Percentiles rank a stretch among this genome's conserved stretches.
These are phyloP conservation scores for Cladosporium sp. DNA, from an alignment of 2,329 filamentous ascomycete genomes.

Conservation along the genomic window DNA sequence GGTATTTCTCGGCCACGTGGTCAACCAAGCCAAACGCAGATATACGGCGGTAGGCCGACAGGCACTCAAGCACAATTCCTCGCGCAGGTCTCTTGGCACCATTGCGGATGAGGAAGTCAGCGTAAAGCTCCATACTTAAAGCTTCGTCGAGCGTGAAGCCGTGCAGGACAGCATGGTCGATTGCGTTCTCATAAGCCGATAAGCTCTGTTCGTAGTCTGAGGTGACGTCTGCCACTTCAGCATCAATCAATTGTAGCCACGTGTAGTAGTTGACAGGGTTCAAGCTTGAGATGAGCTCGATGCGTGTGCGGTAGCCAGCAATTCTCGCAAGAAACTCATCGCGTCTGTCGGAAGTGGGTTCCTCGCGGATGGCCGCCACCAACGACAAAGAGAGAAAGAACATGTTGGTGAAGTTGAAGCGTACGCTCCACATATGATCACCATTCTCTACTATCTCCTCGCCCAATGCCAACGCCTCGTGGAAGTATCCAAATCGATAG, in stretches of 20 bases:
- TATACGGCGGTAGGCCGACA: constrained; percentile 64
- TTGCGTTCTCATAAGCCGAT: constrained; percentile 62
- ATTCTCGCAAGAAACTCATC: constrained; percentile 52
- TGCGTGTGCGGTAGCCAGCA: constrained; percentile 53
- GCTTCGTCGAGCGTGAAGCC: constrained; percentile 68
- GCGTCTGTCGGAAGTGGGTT: constrained; percentile 36
- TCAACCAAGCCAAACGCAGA: constrained; percentile 66
- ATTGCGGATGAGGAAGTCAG: constrained; percentile 63
- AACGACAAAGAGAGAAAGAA: constrained; percentile 43
- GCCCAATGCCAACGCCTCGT: constrained; percentile 41
- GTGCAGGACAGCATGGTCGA: constrained; percentile 68
- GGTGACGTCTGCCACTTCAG: constrained; percentile 59
- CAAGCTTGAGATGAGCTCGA: constrained; percentile 60
- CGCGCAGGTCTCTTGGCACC: constrained; percentile 64
- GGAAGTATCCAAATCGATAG: constrained; percentile 40
- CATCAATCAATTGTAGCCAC: constrained; percentile 65
- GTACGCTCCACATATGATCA: constrained; percentile 42
- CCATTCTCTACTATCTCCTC: constrained; percentile 38
- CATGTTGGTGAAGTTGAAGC: constrained; percentile 38
- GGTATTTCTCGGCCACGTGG: constrained; percentile 64
- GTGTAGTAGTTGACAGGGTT: constrained; percentile 67
- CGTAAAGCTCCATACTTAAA: constrained; percentile 68
- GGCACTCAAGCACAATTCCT: constrained; percentile 63
- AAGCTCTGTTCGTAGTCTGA: constrained; percentile 51
- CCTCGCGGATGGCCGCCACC: constrained; percentile 36